These are phyloP conservation scores for Termitomyces sp. DNA, from an alignment of 768 basidiomycete species.

Conservation along the genomic window DNA sequence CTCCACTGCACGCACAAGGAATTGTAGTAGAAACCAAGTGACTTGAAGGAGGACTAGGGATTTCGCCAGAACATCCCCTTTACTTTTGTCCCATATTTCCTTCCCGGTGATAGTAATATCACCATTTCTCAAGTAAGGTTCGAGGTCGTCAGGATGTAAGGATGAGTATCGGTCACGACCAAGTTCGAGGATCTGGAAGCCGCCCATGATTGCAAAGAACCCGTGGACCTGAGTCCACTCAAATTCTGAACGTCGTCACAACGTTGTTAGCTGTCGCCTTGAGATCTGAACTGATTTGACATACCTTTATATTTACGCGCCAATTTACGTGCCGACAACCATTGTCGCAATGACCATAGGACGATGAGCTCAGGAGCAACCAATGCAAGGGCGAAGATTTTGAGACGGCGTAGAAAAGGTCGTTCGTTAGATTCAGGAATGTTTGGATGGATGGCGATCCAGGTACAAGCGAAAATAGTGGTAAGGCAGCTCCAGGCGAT, in stretches of 20 bases:
- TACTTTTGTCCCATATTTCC: conserved; percentile 23
- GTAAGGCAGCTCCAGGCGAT: conserved; percentile 23
- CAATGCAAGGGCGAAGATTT: conserved; percentile 14
- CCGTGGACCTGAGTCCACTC: conserved; percentile 22
- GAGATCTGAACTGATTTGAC: neutral
- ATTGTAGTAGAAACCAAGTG: conserved; percentile 26
- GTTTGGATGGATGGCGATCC: conserved; percentile 23
- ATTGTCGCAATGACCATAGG: conserved; percentile 18
- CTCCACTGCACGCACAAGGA: conserved; percentile 18
- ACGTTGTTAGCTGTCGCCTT: neutral
- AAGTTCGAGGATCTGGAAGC: conserved; percentile 13
- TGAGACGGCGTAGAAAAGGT: neutral
- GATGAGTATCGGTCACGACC: neutral
- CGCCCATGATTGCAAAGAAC: conserved; percentile 26
- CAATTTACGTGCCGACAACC: conserved; percentile 16
- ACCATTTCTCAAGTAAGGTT: neutral
- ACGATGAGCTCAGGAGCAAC: conserved; percentile 21
- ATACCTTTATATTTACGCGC: neutral
- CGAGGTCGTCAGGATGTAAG: conserved; percentile 2
- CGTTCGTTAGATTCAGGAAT: conserved; percentile 9
- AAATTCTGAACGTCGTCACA: conserved; percentile 1
- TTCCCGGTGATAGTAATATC: conserved; percentile 6
- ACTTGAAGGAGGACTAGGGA: conserved; percentile 20
- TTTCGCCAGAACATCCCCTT: conserved; percentile 17
- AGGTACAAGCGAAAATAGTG: conserved; percentile 22